Base-by-base conservation (phyloP, 2,329 filamentous ascomycete genomes). In the Microsporum audouinii region DNA sequence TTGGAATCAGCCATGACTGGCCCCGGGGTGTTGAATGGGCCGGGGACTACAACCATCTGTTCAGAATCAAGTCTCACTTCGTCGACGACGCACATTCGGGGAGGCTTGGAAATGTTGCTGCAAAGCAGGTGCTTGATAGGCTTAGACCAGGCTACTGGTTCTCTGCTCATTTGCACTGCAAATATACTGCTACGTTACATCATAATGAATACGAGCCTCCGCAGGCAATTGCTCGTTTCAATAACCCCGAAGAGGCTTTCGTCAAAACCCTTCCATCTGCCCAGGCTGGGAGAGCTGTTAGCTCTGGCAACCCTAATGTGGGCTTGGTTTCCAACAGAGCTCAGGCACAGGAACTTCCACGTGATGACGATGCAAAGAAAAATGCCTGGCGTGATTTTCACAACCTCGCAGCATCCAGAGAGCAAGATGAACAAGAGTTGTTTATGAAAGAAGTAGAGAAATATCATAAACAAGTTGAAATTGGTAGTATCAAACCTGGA, bases 1-100 rank as follows among this genome's bases (percentile, higher is more conserved):
- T 99, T 51, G 91, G 91, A 2, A 75, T 99, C 59, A 96, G 91
- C 67, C 94, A 99, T 71, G 94, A 99, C 76, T 99, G 94, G 94
- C 94, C 94, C 0, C 84, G 86, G 57, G 86, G 82, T 0, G 84
- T 97, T 60, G 94, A 96, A 75, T 85, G 83, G 71, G 82, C 85
- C 65, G 94, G 94, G 3, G 81, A 97, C 70, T 76, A 81, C 55
- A 75, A 80, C 56, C 76, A 77, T 47, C 76, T 99, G 1, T 95
- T 91, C 71, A 78, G 76, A 34, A 82, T 79, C 71, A 97, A 97
- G 76, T 81, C 80, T 0, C 79, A 84, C 67, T 94, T 97, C 65
- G 80, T 84, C 65, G 75, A 82, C 57, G 94, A 99, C 72, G 91
- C 90, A 0, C 77, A 78, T 56, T 83, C 85, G 41, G 90, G 90